These are phyloP conservation scores for Tolypocladium amazonense DNA, from an alignment of 2,329 filamentous ascomycete genomes.

Conservation along the genomic window DNA sequence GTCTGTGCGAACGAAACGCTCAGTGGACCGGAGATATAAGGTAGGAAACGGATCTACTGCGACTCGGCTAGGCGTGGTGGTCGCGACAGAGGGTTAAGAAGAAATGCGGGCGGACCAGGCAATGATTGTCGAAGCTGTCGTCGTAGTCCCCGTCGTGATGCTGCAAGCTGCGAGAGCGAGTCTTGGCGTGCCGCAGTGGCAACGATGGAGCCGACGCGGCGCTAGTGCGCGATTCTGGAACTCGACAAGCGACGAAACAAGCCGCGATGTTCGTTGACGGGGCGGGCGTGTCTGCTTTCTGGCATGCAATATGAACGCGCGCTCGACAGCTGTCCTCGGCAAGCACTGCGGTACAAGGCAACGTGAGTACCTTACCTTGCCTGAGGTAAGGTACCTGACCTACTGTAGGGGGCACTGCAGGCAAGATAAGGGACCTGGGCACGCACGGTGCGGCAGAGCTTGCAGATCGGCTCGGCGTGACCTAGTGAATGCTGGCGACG, in stretches of 20 bases:
- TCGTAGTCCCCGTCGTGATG: neutral
- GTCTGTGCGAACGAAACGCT: neutral
- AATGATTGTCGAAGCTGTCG: neutral
- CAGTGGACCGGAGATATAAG: neutral
- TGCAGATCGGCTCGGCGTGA: neutral
- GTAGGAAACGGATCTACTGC: neutral
- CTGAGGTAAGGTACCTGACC: no score
- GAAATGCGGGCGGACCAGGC: neutral
- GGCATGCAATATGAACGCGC: neutral
- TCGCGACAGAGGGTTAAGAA: neutral
- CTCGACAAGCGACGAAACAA: neutral
- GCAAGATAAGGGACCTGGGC: neutral
- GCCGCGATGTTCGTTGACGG: neutral
- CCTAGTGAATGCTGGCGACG: neutral
- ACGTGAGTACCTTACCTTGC: no score
- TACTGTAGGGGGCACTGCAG: neutral
- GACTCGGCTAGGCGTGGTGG: neutral
- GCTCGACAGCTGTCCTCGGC: neutral
- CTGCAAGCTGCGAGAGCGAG: neutral
- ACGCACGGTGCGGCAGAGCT: neutral
- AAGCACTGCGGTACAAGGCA: neutral
- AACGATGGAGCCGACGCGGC: neutral
- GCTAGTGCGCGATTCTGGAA: neutral
- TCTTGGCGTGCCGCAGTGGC: neutral
- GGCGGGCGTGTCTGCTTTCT: neutral